Conservation (phyloP, 2,329 filamentous ascomycete species). For the Trichophyton rubrum region DNA sequence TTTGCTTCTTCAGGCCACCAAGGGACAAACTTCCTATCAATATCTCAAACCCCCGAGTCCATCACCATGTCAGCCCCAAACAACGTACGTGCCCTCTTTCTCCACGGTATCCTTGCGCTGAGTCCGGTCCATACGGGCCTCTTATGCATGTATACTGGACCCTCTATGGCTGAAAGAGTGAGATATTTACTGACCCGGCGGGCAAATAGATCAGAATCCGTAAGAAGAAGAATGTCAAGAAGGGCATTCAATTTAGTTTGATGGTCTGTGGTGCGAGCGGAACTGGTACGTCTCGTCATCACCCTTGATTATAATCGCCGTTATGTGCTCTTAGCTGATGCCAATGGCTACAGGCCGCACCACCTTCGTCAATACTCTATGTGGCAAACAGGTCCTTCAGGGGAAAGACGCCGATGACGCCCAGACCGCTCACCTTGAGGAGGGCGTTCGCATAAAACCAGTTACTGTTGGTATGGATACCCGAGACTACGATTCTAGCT, state of each 20-base stretch:
- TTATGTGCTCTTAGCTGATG: conserved; percentile 13
- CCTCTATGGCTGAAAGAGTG: background rate
- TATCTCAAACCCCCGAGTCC: conserved; percentile 8
- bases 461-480: conserved; percentile 74
- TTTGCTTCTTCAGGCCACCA: background rate
- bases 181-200: conserved; percentile 2
- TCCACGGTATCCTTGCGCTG: background rate
- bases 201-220: conserved; percentile 72
- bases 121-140: background rate
- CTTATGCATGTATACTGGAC: background rate
- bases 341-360: conserved; percentile 57
- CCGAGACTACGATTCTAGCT: conserved; percentile 6
- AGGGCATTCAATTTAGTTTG: conserved; percentile 99
- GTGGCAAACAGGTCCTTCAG: conserved; percentile 79
- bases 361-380: conserved; percentile 98
- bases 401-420: conserved; percentile 92
- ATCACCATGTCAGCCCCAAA: conserved; percentile 43
- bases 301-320: conserved; percentile 4
- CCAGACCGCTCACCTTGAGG: conserved; percentile 76
- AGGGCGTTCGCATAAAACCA: conserved; percentile 97
- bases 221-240: conserved; percentile 99
- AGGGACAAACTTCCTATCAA: background rate
- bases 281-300: conserved; percentile 53
- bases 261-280: conserved; percentile 99
- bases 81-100: conserved; percentile 34